These are phyloP conservation scores for Psidium friedrichsthalianum DNA, from an alignment of 345 rosid species.

Conservation along the genomic window DNA sequence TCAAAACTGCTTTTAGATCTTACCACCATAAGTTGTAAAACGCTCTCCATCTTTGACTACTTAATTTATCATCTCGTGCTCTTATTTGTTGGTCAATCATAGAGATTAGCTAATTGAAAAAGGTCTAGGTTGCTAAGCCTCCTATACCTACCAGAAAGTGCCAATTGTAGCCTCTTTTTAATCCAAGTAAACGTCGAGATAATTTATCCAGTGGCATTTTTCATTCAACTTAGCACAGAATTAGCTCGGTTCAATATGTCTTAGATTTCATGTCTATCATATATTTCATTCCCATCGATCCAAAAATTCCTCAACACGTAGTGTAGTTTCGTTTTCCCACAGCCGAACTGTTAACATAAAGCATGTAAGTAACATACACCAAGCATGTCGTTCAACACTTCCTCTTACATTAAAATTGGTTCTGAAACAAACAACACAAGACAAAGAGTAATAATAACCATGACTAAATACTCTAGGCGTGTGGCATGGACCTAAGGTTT, in stretches of 20 bases:
- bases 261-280: background rate
- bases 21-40: background rate
- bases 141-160: background rate
- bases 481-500: background rate
- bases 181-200: background rate
- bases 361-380: background rate
- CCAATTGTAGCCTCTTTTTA: background rate
- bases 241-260: background rate
- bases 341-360: background rate
- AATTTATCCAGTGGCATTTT: background rate
- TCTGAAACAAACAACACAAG: background rate
- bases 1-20: background rate
- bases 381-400: background rate
- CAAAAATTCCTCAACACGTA: background rate
- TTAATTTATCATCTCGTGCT: background rate
- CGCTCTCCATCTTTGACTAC: background rate
- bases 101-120: background rate
- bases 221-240: background rate
- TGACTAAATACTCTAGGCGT: background rate
- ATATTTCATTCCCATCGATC: no score
- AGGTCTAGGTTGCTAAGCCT: background rate
- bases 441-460: background rate
- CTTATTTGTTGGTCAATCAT: background rate
- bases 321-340: background rate
- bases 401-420: background rate